A percentile compares a stretch with the other conserved stretches of the same genome.
These are phyloP conservation scores for Ogataea hybrid DNA, from an alignment of 1,139 yeast species.

Conservation along the genomic window DNA sequence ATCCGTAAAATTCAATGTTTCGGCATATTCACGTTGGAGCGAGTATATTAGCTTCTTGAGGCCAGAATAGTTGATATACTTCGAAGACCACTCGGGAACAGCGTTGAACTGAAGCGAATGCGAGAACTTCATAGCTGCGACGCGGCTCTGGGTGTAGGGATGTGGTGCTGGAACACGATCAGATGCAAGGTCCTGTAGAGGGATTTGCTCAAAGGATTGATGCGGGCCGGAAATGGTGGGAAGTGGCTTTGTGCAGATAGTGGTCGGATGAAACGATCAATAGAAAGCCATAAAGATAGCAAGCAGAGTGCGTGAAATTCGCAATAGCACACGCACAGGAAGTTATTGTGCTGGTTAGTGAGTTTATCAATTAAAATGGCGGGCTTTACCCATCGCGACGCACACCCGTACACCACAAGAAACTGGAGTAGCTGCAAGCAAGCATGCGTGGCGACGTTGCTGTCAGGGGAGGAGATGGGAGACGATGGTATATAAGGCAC, in stretches of 20 bases:
- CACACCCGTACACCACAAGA: conserved; percentile 5
- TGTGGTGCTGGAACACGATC: not conserved
- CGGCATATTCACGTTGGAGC: conserved; percentile 42
- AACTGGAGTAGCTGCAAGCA: not conserved
- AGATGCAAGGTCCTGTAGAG: conserved; percentile 15
- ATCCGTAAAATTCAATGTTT: conserved; percentile 29
- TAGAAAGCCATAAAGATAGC: not conserved
- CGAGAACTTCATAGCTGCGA: conserved; percentile 59
- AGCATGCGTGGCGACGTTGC: not conserved
- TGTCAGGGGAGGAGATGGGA: not conserved
- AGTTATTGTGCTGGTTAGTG: not conserved
- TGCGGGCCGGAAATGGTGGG: not conserved
- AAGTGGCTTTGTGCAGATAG: not conserved
- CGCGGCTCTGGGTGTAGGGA: not conserved
- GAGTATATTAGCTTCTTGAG: conserved; percentile 60
- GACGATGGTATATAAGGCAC: too few relatives aligned
- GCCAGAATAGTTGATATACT: conserved; percentile 62
- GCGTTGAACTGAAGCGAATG: conserved; percentile 75
- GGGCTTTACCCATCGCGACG: not conserved
- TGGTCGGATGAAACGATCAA: not conserved
- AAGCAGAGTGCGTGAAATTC: not conserved
- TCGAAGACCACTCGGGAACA: conserved; percentile 77
- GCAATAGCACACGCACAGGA: not conserved
- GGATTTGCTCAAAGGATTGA: conserved; percentile 21
- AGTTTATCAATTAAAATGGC: not conserved